These are phyloP conservation scores for Taphrina wiesneri DNA, from an alignment of 1,139 yeast genomes.

Conservation along the genomic window DNA sequence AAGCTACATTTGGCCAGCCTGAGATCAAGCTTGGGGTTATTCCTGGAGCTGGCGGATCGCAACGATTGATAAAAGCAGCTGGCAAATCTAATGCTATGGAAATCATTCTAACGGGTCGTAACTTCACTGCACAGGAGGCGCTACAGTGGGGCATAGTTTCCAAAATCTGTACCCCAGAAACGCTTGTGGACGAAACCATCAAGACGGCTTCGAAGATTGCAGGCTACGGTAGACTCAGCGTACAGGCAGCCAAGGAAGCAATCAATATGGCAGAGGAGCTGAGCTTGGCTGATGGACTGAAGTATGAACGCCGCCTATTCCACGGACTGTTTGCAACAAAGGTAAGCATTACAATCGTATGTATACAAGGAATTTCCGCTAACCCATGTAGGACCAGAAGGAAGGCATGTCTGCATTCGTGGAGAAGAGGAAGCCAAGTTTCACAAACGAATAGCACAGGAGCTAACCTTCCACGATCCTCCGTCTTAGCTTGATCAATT, in stretches of 20 bases:
- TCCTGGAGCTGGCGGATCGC: constrained; percentile 60
- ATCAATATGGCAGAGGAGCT: constrained; percentile 50
- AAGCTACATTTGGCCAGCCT: constrained; percentile 58
- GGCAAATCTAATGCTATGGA: constrained; percentile 57
- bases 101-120: constrained; percentile 52
- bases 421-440: constrained; percentile 52
- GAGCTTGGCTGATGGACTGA: constrained; percentile 49
- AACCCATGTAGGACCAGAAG: constrained; percentile 47
- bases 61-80: constrained; percentile 52
- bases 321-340: constrained; percentile 51
- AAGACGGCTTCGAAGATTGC: constrained; percentile 52
- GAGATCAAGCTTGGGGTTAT: constrained; percentile 56
- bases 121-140: constrained; percentile 53
- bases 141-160: constrained; percentile 55
- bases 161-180: constrained; percentile 48
- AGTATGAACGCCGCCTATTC: constrained; percentile 52
- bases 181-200: constrained; percentile 51
- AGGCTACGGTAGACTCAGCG: constrained; percentile 50
- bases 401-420: constrained; percentile 58
- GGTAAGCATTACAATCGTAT: neutral
- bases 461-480: neutral
- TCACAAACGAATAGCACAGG: constrained; percentile 41
- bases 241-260: constrained; percentile 53
- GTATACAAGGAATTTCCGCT: neutral
- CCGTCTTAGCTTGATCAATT: neutral